These are phyloP conservation scores for Eremothecium coryli DNA, from an alignment of 1,139 yeast genomes.

Conservation along the genomic window DNA sequence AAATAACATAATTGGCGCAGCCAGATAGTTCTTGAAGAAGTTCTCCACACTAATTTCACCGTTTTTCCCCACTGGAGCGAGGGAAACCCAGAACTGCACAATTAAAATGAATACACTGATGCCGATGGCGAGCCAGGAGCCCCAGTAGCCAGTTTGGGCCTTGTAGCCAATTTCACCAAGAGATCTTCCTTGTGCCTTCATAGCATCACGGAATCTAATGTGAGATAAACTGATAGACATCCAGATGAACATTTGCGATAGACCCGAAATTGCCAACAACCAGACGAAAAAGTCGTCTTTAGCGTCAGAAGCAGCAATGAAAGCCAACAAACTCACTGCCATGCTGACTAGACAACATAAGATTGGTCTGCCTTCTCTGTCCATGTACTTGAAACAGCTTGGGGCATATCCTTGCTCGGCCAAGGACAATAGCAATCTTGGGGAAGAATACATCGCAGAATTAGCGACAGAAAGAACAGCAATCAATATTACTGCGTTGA, in stretches of 20 bases:
- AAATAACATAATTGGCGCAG: slow-evolving; percentile 46
- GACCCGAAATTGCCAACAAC: slow-evolving; percentile 76
- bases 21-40: slow-evolving; percentile 51
- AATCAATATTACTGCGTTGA: slow-evolving; percentile 41
- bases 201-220: slow-evolving; percentile 67
- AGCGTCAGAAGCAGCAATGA: slow-evolving; percentile 48
- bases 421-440: slow-evolving; percentile 53
- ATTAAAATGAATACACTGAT: slow-evolving; percentile 54
- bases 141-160: slow-evolving; percentile 59
- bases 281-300: slow-evolving; percentile 64
- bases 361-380: slow-evolving; percentile 53
- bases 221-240: slow-evolving; percentile 67
- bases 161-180: slow-evolving; percentile 57
- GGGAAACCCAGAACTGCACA: slow-evolving; percentile 42
- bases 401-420: slow-evolving; percentile 58
- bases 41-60: slow-evolving; percentile 35
- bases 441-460: slow-evolving; percentile 47
- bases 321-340: slow-evolving; percentile 41
- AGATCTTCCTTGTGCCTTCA: slow-evolving; percentile 53
- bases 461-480: slow-evolving; percentile 42
- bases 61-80: slow-evolving; percentile 14
- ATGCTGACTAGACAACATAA: slow-evolving; percentile 39
- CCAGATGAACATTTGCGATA: slow-evolving; percentile 81
- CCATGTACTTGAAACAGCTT: slow-evolving; percentile 40
- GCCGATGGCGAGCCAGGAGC: slow-evolving; percentile 60